Conservation (phyloP, 257 asterid genomes). For the Penstemon davidsonii region DNA sequence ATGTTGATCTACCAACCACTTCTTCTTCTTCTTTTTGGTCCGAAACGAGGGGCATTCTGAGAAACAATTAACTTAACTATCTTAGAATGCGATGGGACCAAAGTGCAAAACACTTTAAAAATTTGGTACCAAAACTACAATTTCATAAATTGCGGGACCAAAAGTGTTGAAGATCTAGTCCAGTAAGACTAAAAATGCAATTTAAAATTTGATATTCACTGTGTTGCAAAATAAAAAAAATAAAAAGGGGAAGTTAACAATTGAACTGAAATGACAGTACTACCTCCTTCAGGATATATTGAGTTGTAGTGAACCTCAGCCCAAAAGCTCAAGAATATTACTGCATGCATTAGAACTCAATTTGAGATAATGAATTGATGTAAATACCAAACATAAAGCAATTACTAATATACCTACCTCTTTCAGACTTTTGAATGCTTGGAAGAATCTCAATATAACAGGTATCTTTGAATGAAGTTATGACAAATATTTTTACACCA, state of each 20-base stretch:
- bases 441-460: slow-evolving; percentile 96
- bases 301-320: slow-evolving; percentile 99
- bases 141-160: too few relatives aligned
- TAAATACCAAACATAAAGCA: background rate
- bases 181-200: too few relatives aligned
- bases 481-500: slow-evolving; percentile 84
- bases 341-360: slow-evolving; percentile 50
- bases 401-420: slow-evolving; percentile 73
- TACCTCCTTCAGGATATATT: slow-evolving; percentile 93
- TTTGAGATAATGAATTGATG: background rate
- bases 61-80: slow-evolving; percentile 5
- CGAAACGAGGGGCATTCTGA: slow-evolving; percentile 59
- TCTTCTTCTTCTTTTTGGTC: slow-evolving; percentile 69
- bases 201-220: too few relatives aligned
- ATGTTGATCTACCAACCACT: slow-evolving; percentile 51
- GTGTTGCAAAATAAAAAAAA: too few relatives aligned
- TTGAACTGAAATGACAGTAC: background rate
- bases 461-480: slow-evolving; percentile 92
- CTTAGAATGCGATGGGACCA: too few relatives aligned
- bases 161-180: too few relatives aligned
- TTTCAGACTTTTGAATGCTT: slow-evolving; percentile 74
- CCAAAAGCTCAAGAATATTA: slow-evolving; percentile 94
- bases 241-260: too few relatives aligned
- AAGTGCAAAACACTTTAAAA: too few relatives aligned
- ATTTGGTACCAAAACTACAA: too few relatives aligned